Evolutionary conservation across 306 rosid species (phyloP).

Genomic region (Vicia sativa): DNA sequence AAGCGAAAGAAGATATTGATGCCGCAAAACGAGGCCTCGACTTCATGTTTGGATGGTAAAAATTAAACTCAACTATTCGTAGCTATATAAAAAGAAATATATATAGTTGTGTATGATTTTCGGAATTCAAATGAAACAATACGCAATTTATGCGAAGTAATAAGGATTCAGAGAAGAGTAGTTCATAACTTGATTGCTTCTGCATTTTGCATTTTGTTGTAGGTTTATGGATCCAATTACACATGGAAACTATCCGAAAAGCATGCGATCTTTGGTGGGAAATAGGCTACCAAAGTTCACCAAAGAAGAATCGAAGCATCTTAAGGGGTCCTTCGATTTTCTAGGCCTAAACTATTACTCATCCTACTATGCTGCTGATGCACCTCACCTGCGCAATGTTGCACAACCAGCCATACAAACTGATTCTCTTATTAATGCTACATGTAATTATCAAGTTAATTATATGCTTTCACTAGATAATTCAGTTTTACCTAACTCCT

Average conservation of each 20-base stretch:
- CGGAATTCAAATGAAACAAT: too few species aligned
- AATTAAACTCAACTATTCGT: constrained; percentile 23
- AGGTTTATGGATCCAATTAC: constrained; percentile 49
- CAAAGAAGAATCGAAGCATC: constrained; percentile 36
- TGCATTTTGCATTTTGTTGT: constrained; percentile 25
- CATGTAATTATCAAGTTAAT: constrained; percentile 42
- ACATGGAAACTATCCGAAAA: constrained; percentile 45
- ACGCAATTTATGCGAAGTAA: too few species aligned
- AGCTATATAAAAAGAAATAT: too few species aligned
- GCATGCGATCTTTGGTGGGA: constrained; percentile 44
- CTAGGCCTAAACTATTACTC: constrained; percentile 50
- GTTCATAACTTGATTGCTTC: constrained; percentile 7
- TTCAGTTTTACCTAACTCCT: constrained; percentile 12
- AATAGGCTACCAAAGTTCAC: constrained; percentile 38
- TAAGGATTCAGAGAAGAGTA: background rate
- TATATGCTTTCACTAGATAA: constrained; percentile 12
- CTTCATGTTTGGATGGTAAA: constrained; percentile 74
- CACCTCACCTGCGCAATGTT: constrained; percentile 34
- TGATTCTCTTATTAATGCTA: constrained; percentile 43
- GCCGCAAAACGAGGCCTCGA: constrained; percentile 66
- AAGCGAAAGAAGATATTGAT: constrained; percentile 36
- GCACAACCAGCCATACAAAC: constrained; percentile 37
- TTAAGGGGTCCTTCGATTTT: constrained; percentile 48
- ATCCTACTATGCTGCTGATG: constrained; percentile 41
- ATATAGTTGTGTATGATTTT: too few species aligned